Base-by-base conservation (phyloP, 2,329 filamentous ascomycete genomes). In the Trichoderma asperellum region DNA sequence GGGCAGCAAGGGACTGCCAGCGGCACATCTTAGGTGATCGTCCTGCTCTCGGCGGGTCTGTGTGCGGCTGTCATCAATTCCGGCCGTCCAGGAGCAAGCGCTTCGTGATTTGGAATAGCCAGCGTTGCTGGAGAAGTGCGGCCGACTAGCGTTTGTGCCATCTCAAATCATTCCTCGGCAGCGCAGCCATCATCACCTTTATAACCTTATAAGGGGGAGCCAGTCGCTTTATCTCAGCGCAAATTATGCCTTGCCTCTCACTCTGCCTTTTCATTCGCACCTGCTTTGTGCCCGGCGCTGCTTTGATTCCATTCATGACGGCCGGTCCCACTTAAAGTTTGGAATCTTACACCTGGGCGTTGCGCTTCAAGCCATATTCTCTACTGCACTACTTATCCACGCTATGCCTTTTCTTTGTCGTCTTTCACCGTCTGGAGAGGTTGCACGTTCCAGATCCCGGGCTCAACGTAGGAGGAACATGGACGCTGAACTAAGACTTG, bases 391-490 rank as follows among this genome's bases (percentile, higher is more conserved):
- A 43, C 40, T 43, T 53, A n/a, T 27, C 47, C 37, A 68, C 47
- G 12, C 56, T 35, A 65, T 65, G 68, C 61, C 61, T 59, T 69
- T 56, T 32, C 61, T 65, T 61, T 34, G 34, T 35, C 68, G 53
- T 21, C 21, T 66, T 35, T 12, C 68, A n/a, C 59, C 67, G 53
- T 61, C 56, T 43, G 43, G 65, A 61, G 57, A 55, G 32, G 56
- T n/a, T 27, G 32, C 37, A 11, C 55, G 55, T 16, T 34, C 56
- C 21, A 69, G 18, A 34, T 32, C 49, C 18, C 65, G 18, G 56
- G 27, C 10, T 8, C 7, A 47, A 3, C n/a, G 29, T 32, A 72
- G 76, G 40, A 74, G 62, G 21, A 69, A 68, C 52, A 55, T 57
- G 61, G 68, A 69, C 18, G 61, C 68, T 69, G 55, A 69, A 66